Evolutionary conservation across 176 grass and related monocot species (phyloP), one percentile per base, ranked within the genome.

Genomic region (Luzula sylvatica): DNA sequence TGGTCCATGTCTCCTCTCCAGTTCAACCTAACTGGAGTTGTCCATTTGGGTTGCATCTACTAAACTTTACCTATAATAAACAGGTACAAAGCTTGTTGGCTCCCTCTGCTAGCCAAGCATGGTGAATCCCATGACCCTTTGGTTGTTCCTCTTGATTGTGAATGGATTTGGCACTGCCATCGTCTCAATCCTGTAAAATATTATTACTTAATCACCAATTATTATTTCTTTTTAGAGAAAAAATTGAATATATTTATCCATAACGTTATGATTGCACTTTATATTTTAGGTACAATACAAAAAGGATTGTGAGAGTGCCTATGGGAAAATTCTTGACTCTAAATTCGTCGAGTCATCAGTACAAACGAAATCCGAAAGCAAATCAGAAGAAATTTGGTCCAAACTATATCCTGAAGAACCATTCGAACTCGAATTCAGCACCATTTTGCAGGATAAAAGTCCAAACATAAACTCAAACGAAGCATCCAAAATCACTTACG

Each of bases 111-210:
- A 47, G 69, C 79, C 32, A 87, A 94, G 14, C 72, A 94, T 61
- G 76, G 16, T 30, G 32, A 78, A 56, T 53, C 46, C 52, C 23
- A 76, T 69, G 72, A 60, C 0, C 58, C 75, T 57, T 42, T 93
- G 27, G 82, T 72, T 65, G 66, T 86, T 21, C 87, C 81, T 56
- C 61, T 93, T 29, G 87, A 93, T 7, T 93, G 87, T 15, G 77
- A 93, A 54, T 93, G 87, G 87, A 78, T 93, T 55, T 93, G 87
- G 87, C 87, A 93, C 51, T 93, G 81, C 38, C 87, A 93, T 82
- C 81, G 79, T 17, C 79, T 94, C 48, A 94, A 94, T 30, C 88
- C 75, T 75, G 88, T 87, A 79, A 0, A 7, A n/a, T 1, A 51
- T 59, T 23, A 63, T 58, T 53, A n/a, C 13, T 25, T 25, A 3